A percentile compares a stretch with the other conserved stretches of the same genome.
Evolutionary conservation across 2,329 filamentous ascomycete species (phyloP).

Genomic region (Akanthomyces dipterigenus): DNA sequence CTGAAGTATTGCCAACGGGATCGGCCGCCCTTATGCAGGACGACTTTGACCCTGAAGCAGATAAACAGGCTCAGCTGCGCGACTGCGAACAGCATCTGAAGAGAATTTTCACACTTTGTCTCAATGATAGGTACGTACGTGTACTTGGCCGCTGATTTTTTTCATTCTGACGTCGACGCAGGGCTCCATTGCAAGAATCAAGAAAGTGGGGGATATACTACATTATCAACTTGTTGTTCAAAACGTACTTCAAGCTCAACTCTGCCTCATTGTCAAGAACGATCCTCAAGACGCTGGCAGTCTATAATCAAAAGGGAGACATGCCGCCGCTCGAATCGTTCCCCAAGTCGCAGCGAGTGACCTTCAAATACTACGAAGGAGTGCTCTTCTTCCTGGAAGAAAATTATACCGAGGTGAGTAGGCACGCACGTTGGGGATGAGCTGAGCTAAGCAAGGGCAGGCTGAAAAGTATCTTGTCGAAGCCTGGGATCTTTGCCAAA

Average conservation of each 20-base stretch:
- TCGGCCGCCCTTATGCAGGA: conserved; percentile 57
- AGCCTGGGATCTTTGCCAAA: conserved; percentile 78
- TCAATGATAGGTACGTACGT: conserved; percentile 70
- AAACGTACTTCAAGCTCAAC: conserved; percentile 96
- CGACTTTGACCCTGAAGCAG: conserved; percentile 69
- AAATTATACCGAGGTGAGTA: conserved; percentile 68
- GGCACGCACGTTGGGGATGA: not conserved
- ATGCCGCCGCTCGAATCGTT: conserved; percentile 75
- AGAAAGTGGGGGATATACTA: conserved; percentile 98
- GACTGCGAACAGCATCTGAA: conserved; percentile 89
- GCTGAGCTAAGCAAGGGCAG: conserved; percentile 29
- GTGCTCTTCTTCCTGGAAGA: conserved; percentile 93
- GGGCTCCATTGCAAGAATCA: conserved; percentile 77
- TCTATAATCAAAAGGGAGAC: conserved; percentile 62
- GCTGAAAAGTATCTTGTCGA: conserved; percentile 74
- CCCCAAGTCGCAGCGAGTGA: conserved; percentile 84
- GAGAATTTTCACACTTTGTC: conserved; percentile 82
- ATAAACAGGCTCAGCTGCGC: conserved; percentile 79
- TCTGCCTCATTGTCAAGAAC: conserved; percentile 85
- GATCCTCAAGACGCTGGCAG: conserved; percentile 75
- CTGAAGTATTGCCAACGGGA: conserved; percentile 27
- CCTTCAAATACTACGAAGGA: conserved; percentile 93
- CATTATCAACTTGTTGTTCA: conserved; percentile 90
- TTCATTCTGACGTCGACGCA: conserved; percentile 25
- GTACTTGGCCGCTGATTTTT: conserved; percentile 10